Evolutionary conservation across 2,329 filamentous ascomycete species (phyloP).

Genomic region (Teratosphaeria nubilosa): DNA sequence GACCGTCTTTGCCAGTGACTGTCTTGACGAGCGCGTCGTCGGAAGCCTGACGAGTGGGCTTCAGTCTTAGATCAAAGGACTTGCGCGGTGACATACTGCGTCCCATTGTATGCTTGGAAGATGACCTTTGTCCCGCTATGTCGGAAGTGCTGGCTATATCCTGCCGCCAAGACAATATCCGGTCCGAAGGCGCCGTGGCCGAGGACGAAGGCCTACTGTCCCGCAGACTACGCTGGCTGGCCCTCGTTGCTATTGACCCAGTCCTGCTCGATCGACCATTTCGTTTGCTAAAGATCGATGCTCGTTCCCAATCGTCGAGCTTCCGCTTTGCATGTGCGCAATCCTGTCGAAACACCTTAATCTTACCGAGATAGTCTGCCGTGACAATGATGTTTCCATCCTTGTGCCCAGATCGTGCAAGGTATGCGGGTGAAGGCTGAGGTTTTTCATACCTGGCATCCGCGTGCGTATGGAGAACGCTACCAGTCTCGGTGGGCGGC

Average conservation of each 20-base stretch:
- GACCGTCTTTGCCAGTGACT: background rate
- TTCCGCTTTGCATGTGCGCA: constrained; percentile 74
- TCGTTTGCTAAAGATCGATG: constrained; percentile 64
- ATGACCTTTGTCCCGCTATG: constrained; percentile 22
- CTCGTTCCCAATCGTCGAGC: constrained; percentile 54
- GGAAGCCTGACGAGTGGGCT: background rate
- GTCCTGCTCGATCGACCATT: constrained; percentile 29
- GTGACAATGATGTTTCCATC: constrained; percentile 88
- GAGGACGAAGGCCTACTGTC: constrained; percentile 9
- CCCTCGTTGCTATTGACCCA: constrained; percentile 27
- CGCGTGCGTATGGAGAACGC: constrained; percentile 19
- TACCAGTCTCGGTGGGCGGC: constrained; percentile 34
- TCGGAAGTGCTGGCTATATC: constrained; percentile 45
- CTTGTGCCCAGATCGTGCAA: constrained; percentile 63
- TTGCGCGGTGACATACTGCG: constrained; percentile 37
- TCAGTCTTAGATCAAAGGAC: background rate
- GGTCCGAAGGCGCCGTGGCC: constrained; percentile 42
- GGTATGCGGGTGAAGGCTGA: constrained; percentile 63
- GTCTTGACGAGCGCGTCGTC: background rate
- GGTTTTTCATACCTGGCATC: constrained; percentile 25
- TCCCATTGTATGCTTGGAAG: constrained; percentile 13
- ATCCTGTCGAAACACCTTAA: constrained; percentile 93
- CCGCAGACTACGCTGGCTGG: constrained; percentile 22
- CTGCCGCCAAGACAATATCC: constrained; percentile 83
- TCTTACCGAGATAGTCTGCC: constrained; percentile 74